These are phyloP conservation scores for Penicillium coprophilum DNA, from an alignment of 495 filamentous ascomycete species.

Conservation along the genomic window DNA sequence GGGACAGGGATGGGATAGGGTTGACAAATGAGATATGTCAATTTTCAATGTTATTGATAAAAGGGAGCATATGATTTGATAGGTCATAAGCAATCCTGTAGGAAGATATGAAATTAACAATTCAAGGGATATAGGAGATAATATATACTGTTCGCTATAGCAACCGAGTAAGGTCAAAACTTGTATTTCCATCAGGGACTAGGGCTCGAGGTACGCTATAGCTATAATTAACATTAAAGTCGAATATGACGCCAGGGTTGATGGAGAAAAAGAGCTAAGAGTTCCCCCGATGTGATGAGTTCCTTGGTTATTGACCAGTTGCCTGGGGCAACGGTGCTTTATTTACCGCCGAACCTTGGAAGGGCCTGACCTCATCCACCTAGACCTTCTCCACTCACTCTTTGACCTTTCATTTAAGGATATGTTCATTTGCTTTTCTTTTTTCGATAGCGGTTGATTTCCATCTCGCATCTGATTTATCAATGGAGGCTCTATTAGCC, in stretches of 20 bases:
- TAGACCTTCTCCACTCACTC: conserved; percentile 16
- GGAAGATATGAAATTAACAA: neutral
- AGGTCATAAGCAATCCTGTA: neutral
- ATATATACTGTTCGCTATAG: conserved; percentile 6
- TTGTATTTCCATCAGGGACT: no score
- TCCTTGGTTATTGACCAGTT: conserved; percentile 17
- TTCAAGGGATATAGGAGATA: neutral
- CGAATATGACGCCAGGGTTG: conserved; percentile 12
- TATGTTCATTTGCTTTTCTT: conserved; percentile 14
- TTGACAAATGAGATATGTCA: conserved; percentile 1
- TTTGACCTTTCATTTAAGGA: conserved; percentile 10
- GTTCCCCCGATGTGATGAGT: conserved; percentile 9
- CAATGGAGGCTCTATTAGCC: conserved; percentile 88
- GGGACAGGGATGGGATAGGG: neutral
- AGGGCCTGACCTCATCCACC: conserved; percentile 27
- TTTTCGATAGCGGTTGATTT: conserved; percentile 12
- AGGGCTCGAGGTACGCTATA: no score
- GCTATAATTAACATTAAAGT: conserved; percentile 15
- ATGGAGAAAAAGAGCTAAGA: conserved; percentile 11
- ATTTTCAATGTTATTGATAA: neutral
- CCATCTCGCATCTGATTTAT: conserved; percentile 13
- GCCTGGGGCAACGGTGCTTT: conserved; percentile 30
- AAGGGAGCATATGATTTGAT: neutral
- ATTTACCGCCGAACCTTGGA: conserved; percentile 6
- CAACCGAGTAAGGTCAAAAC: neutral